Evolutionary conservation across 2,329 filamentous ascomycete genomes (phyloP), one percentile per base, ranked within the genome.

Genomic region (Venturia carpophila): DNA sequence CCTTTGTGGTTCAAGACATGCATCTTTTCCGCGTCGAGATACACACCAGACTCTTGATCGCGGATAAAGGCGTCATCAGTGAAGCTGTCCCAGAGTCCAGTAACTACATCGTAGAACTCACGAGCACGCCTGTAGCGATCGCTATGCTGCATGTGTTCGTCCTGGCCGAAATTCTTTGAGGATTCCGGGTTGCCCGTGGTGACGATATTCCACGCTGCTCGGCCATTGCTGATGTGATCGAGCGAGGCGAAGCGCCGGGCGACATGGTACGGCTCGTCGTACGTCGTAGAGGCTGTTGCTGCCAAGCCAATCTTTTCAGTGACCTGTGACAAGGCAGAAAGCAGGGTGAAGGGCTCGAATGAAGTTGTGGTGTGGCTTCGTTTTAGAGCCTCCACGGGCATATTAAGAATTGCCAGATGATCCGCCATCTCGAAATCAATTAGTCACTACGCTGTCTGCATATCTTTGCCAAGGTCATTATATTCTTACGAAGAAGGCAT

Each of bases 341-440:
- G 75, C 1, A 83, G 70, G 0, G 81, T 83, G 68, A 83, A 83
- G 0, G 81, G 82, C 68, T 84, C 82, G 66, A 84, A 84, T 0
- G 82, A 84, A 0, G 82, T 84, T 0, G 83, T 80, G 0, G 83
- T 85, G 64, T 85, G 83, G 67, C 81, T 84, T 39, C 82, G 79
- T 68, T 82, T 82, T 13, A 85, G 74, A 1, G 83, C 82, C 65
- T 84, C 83, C 1, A 81, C 71, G 0, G 82, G 82, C 82, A 83
- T 83, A 67, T 84, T 83, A 55, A 83, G 69, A 1, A 84, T 81
- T 3, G 80, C 81, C 0, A 83, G 73, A 67, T 83, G 80, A 67
- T 83, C 81, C 0, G 81, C 81, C 80, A 83, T 82, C 30, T 34
- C 30, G 6, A 34, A 34, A 34, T 6, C 30, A 34, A 34, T 34